These are phyloP conservation scores for Pestalotiopsis sp. DNA, from an alignment of 2,329 filamentous ascomycete genomes.

Conservation along the genomic window DNA sequence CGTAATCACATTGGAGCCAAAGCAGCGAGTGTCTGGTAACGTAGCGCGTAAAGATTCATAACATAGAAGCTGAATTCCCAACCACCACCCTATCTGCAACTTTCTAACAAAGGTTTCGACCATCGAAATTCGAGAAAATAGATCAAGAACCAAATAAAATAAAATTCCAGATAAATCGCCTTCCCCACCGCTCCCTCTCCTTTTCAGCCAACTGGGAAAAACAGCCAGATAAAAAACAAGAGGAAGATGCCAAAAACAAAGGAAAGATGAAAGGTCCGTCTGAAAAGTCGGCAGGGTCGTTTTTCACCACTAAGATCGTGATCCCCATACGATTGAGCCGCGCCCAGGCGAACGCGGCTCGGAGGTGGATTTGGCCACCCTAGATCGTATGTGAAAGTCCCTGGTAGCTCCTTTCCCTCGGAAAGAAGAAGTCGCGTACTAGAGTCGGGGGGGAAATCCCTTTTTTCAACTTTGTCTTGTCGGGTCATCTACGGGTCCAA, in stretches of 20 bases:
- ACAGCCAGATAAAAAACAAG: neutral
- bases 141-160: constrained; percentile 3
- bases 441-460: neutral
- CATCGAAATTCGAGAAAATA: neutral
- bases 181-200: neutral
- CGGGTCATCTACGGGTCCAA: neutral
- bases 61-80: neutral
- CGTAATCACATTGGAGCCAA: neutral
- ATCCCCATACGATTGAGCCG: neutral
- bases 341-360: neutral
- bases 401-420: neutral
- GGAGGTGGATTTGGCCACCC: neutral
- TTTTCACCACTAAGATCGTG: constrained; percentile 4
- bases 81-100: neutral
- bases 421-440: neutral
- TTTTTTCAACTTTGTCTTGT: neutral
- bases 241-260: constrained; percentile 4
- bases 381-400: neutral
- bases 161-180: neutral
- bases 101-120: neutral
- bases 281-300: constrained; percentile 6
- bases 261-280: constrained; percentile 10
- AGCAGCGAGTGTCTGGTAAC: neutral
- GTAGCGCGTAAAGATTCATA: neutral
- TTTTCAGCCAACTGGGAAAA: neutral